Base-by-base conservation (phyloP, 2,329 filamentous ascomycete species). In the Juglanconis oblonga region DNA sequence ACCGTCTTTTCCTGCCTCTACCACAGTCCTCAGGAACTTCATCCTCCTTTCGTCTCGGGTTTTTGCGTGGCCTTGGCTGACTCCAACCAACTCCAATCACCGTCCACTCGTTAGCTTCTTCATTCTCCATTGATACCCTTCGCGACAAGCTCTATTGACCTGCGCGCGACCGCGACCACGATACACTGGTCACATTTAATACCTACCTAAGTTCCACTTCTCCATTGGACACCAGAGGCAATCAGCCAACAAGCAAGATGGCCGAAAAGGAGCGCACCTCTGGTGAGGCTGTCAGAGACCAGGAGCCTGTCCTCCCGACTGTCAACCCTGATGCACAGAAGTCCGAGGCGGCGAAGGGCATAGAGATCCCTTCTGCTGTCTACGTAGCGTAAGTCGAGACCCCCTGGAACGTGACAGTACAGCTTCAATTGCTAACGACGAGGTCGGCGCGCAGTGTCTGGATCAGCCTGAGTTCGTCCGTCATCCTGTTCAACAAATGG, bases 401-500 rank as follows among this genome's bases (percentile, higher is more conserved):
- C 3, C 44, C 44, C 13, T 17, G 57, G 44, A 29, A 32, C 24
- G 42, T 55, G 54, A 40, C 31, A 24, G 24, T 24, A n/a, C 32
- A 57, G 29, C 40, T 32, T 56, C 14, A 54, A 57, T 58, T 65
- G 11, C 17, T 47, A 11, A 11, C 14, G 17, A 47, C 14, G 44
- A 47, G 44, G 17, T 47, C n/a, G 10, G n/a, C 9, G 31, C 66
- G 47, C 75, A 97, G 93, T 69, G 82, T 87, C 68, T 99, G 95
- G 95, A 98, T 99, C 72, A 81, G 87, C 62, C 83, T 97, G 74
- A 96, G 91, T 71, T 97, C 92, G 48, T 91, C 89, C 69, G 92
- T 98, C 72, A 99, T 99, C 74, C 82, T 99, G 64, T 98, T 97
- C 88, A 98, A 99, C 87, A 99, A 99, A 86, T 97, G 91, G 87